Percentiles rank a stretch among this genome's conserved stretches.
These are phyloP conservation scores for Phytophthora pluvialis DNA, from an alignment of 352 stramenopile species.

Conservation along the genomic window DNA sequence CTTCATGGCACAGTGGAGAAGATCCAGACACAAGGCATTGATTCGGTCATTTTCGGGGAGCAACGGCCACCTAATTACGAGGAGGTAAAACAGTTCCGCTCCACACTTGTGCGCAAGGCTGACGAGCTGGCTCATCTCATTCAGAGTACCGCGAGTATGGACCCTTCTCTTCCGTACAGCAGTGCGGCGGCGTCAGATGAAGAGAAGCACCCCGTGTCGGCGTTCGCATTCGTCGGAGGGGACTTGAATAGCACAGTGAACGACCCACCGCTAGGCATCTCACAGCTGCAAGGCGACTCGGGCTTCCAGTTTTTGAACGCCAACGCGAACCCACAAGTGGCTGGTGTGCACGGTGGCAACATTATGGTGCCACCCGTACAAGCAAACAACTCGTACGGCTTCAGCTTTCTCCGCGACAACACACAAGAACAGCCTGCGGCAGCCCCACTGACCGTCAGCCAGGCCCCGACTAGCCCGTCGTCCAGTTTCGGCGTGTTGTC, in stretches of 20 bases:
- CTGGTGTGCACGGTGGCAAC: conserved; percentile 27
- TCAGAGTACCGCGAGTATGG: conserved; percentile 48
- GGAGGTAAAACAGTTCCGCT: conserved; percentile 74
- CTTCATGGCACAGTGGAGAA: conserved; percentile 78
- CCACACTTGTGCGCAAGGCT: conserved; percentile 64
- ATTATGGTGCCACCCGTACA: conserved; percentile 22
- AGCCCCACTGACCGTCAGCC: conserved; percentile 22
- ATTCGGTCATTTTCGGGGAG: conserved; percentile 78
- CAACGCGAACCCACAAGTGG: conserved; percentile 34
- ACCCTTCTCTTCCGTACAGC: conserved; percentile 16
- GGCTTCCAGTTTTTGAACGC: conserved; percentile 56
- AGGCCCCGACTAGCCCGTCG: conserved; percentile 35
- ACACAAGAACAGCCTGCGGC: conserved; percentile 19
- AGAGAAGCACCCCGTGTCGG: conserved; percentile 48
- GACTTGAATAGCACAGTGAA: conserved; percentile 31
- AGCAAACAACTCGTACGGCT: conserved; percentile 48
- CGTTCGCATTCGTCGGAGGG: conserved; percentile 61
- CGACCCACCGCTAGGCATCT: conserved; percentile 42
- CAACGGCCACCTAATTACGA: conserved; percentile 72
- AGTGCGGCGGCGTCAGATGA: conserved; percentile 27
- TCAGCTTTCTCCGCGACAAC: conserved; percentile 51
- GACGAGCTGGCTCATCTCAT: conserved; percentile 72
- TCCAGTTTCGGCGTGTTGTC: conserved; percentile 51
- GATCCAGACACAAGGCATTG: conserved; percentile 82
- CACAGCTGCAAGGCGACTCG: conserved; percentile 41